Evolutionary conservation across 106 monocot species (phyloP), one percentile per base, ranked within the genome.

Genomic region (Gastrodia elata): DNA sequence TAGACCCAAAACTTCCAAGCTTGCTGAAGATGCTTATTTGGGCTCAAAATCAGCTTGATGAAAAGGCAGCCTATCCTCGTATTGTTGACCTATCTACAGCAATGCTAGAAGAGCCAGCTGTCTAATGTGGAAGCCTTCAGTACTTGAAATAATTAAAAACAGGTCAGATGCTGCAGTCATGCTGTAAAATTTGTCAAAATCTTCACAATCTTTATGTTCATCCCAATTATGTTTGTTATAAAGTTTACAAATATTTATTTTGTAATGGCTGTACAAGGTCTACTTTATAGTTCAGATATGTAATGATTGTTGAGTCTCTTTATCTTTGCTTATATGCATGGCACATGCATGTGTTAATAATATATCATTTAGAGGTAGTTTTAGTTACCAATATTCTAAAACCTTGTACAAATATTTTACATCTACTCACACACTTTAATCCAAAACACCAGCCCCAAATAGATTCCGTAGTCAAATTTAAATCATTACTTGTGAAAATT

Each of bases 1-100:
- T 78, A 87, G 87, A 87, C 22, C 84, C 90, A n/a, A 78, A 82
- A 69, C 84, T 86, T 70, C 82, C 82, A 18, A 90, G 80, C 75
- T 84, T 86, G 77, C 40, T 84, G 42, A 90, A 80, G 80, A 84
- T 84, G 86, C 79, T 90, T 40, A 68, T 84, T 55, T 84, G 86
- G 86, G 78, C 80, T 44, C 90, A 87, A 71, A 87, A 78, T 55
- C 86, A 87, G 71, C 84, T 90, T n/a, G 90, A 90, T 77, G 86
- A 90, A 77, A 86, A 90, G 82, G 90, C 82, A 75, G 69, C 73
- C 8, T 87, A 82, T 82, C 90, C 87, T 8, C 86, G 68, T 28
- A 90, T 84, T 32, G 87, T 73, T 59, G 84, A 90, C 38, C 58
- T 90, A 32, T 80, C 79, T 22, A 79, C 81, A 65, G 86, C 90